phyloP scores from a whole-genome alignment of 179 eudicot species.

The Sideroxylon spinosum region DNA sequence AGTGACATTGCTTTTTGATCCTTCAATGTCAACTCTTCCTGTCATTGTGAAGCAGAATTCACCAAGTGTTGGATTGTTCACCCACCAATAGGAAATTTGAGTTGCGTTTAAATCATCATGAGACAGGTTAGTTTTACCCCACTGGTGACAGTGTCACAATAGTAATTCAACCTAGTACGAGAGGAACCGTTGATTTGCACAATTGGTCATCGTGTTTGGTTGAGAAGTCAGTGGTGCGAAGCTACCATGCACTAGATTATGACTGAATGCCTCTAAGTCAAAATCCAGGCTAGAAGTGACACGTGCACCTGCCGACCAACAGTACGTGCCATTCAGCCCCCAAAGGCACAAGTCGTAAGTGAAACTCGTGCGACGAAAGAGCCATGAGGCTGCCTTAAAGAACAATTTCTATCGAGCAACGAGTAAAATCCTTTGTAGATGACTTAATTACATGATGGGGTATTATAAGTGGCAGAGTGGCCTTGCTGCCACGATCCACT shows the following conservation, averaged over 20 bases:
- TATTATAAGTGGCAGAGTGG: conserved; percentile 55
- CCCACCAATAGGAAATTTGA: neutral
- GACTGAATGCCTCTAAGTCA: conserved; percentile 48
- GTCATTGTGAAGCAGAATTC: neutral
- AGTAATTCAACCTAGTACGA: conserved; percentile 80
- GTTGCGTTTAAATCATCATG: neutral
- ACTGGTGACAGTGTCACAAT: conserved; percentile 44
- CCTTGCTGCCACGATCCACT: conserved; percentile 50
- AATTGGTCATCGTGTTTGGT: conserved; percentile 86
- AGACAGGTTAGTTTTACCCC: conserved; percentile 11
- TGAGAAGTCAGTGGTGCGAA: conserved; percentile 60
- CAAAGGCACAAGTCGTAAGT: too few species aligned
- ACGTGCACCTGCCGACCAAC: neutral
- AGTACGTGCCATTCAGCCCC: too few species aligned
- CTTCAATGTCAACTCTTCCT: neutral
- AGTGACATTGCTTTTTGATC: neutral
- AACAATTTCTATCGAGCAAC: too few species aligned
- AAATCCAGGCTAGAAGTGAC: conserved; percentile 30
- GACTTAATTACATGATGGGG: conserved; percentile 44
- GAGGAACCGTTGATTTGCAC: conserved; percentile 88
- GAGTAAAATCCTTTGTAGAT: too few species aligned
- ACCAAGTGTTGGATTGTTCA: conserved; percentile 4
- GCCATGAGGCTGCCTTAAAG: too few species aligned
- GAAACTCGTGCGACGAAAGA: too few species aligned
- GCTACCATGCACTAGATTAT: conserved; percentile 45